Evolutionary conservation across 139 green algal genomes (phyloP).

Genomic region (Spirogloea muscicola): DNA sequence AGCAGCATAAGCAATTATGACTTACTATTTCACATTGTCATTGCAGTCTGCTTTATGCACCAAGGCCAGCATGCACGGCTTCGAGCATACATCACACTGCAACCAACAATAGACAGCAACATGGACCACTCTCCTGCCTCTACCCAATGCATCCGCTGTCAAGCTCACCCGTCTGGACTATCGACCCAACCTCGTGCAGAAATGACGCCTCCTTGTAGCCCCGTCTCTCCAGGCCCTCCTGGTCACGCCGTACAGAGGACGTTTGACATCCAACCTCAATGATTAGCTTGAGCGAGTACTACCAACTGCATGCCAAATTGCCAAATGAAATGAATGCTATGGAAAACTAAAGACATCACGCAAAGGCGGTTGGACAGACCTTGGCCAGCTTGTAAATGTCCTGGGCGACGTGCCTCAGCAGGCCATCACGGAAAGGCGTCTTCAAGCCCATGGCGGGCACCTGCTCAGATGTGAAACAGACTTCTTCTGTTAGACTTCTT

Average conservation of each 20-base stretch:
- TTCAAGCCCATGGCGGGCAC: slow-evolving; percentile 61
- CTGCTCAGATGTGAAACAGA: no score
- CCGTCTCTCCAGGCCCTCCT: slow-evolving; percentile 72
- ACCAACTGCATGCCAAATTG: no score
- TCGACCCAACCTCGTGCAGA: slow-evolving; percentile 68
- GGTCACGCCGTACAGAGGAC: no score
- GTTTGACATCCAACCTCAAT: no score
- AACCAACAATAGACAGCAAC: neutral
- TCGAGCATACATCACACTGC: neutral
- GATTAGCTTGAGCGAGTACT: no score
- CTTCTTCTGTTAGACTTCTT: no score
- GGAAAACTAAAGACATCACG: neutral
- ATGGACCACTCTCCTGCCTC: neutral
- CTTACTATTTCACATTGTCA: no score
- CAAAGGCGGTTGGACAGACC: slow-evolving; percentile 4
- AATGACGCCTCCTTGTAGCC: slow-evolving; percentile 78
- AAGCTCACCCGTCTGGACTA: slow-evolving; percentile 53
- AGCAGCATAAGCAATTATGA: neutral
- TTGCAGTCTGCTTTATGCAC: no score
- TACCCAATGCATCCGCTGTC: neutral
- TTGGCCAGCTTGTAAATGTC: slow-evolving; percentile 66
- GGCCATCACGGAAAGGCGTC: slow-evolving; percentile 87
- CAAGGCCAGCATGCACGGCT: no score
- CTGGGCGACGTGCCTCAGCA: slow-evolving; percentile 73
- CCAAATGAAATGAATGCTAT: neutral